These are phyloP conservation scores for Trichoderma asperellum DNA, from an alignment of 2,329 filamentous ascomycete species.

Conservation along the genomic window DNA sequence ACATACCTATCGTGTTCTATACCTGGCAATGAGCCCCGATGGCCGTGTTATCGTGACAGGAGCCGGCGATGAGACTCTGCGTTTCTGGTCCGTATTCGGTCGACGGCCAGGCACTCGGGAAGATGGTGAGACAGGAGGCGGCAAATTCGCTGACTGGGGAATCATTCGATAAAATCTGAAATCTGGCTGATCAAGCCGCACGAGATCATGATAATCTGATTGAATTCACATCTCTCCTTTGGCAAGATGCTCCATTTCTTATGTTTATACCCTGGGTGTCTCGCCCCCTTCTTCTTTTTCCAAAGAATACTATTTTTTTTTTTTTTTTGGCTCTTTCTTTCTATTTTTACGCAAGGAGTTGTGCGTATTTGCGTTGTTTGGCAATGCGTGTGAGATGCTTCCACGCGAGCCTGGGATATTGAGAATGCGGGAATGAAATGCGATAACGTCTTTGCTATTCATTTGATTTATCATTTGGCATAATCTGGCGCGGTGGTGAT, in stretches of 20 bases:
- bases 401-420: conserved; percentile 15
- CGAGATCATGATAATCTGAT: conserved; percentile 8
- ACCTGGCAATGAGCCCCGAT: conserved; percentile 96
- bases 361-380: conserved; percentile 15
- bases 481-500: conserved; percentile 37
- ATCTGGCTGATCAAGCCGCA: neutral
- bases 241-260: conserved; percentile 17
- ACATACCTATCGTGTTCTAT: conserved; percentile 94
- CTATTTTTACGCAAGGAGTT: conserved; percentile 14
- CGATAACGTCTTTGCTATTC: conserved; percentile 22
- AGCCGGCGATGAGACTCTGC: conserved; percentile 90
- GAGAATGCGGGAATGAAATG: conserved; percentile 13
- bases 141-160: conserved; percentile 76
- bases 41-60: conserved; percentile 93
- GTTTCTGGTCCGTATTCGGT: conserved; percentile 97
- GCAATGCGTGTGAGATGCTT: neutral
- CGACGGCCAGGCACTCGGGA: conserved; percentile 74
- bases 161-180: conserved; percentile 66
- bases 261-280: conserved; percentile 25
- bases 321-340: conserved; percentile 2
- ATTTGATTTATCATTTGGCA: conserved; percentile 37
- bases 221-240: conserved; percentile 23
- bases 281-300: conserved; percentile 8
- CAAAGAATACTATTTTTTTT: neutral
- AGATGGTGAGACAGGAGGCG: conserved; percentile 63